Percentiles rank a stretch among this genome's conserved stretches.
Evolutionary conservation across 2,329 filamentous ascomycete genomes (phyloP).

Genomic region (Teratosphaeria pseudoeucalypti): DNA sequence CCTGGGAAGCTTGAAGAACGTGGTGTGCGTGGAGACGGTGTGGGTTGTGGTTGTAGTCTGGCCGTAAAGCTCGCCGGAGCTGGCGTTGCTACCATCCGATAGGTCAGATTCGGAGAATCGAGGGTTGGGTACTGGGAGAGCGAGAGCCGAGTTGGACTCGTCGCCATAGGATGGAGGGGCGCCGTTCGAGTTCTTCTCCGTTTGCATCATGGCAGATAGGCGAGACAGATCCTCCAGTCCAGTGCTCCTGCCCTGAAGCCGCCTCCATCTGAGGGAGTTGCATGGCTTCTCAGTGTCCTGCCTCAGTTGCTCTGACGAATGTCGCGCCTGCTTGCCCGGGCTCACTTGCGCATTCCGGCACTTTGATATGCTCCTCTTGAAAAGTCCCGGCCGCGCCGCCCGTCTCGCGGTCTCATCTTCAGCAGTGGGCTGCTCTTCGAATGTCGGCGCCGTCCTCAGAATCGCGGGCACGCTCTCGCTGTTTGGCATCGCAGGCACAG

Average conservation of each 20-base stretch:
- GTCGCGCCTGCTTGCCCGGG: conserved; percentile 3
- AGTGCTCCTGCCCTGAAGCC: conserved; percentile 20
- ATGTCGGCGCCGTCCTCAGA: conserved; percentile 83
- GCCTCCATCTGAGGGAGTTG: conserved; percentile 18
- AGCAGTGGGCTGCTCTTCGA: conserved; percentile 25
- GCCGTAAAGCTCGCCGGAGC: conserved; percentile 45
- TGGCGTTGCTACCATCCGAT: conserved; percentile 61
- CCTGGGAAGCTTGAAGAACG: conserved; percentile 72
- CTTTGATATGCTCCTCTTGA: conserved; percentile 17
- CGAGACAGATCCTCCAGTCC: conserved; percentile 36
- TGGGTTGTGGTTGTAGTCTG: conserved; percentile 53
- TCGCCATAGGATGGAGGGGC: conserved; percentile 51
- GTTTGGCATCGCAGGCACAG: conserved; percentile 30
- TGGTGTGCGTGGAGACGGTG: conserved; percentile 44
- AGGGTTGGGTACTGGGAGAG: conserved; percentile 45
- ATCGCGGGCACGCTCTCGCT: conserved; percentile 50
- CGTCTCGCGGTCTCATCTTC: conserved; percentile 2
- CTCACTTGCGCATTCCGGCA: neutral
- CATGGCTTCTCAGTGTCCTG: conserved; percentile 11
- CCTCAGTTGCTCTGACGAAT: conserved; percentile 7
- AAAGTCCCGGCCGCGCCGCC: conserved; percentile 12
- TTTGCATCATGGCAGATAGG: conserved; percentile 47
- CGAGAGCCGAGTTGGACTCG: conserved; percentile 51
- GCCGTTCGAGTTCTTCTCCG: conserved; percentile 19
- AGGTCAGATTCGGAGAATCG: conserved; percentile 77